Conservation (phyloP, 2,329 filamentous ascomycete genomes). For the Trichoderma sp. region DNA sequence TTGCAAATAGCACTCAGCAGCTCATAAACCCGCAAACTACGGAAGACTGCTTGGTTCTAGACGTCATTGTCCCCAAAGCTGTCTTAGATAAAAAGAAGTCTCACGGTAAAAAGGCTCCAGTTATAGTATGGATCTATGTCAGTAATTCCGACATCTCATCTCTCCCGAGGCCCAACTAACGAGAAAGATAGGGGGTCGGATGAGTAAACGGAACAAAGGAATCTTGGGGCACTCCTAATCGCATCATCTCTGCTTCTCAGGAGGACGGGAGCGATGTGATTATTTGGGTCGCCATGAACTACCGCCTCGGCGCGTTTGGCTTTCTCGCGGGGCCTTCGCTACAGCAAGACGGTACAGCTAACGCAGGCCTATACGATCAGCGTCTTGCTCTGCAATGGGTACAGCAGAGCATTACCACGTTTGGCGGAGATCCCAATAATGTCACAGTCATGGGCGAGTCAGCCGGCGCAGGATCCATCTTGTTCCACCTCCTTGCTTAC, state of each 20-base stretch:
- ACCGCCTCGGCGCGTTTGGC: slow-evolving; percentile 56
- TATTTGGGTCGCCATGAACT: slow-evolving; percentile 36
- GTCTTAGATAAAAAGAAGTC: neutral
- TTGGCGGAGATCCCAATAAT: neutral
- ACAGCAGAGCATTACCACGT: slow-evolving; percentile 38
- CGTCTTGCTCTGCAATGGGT: slow-evolving; percentile 57
- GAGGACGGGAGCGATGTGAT: neutral
- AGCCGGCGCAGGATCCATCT: neutral
- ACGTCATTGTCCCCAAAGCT: neutral
- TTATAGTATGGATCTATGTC: neutral
- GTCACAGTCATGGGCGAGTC: neutral
- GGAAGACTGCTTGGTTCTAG: neutral
- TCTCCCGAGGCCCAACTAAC: neutral
- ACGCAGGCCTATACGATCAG: slow-evolving; percentile 59
- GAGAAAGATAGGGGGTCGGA: neutral
- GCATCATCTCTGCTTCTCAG: neutral
- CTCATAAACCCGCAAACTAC: neutral
- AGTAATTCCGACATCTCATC: neutral
- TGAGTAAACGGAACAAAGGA: neutral
- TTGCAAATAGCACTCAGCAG: neutral
- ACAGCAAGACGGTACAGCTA: slow-evolving; percentile 50
- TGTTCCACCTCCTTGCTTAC: neutral
- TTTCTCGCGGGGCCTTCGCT: slow-evolving; percentile 56
- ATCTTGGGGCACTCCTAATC: neutral
- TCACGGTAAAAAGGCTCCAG: neutral